Conservation (phyloP, 208 protist genomes). For the Leishmania lainsoni region DNA sequence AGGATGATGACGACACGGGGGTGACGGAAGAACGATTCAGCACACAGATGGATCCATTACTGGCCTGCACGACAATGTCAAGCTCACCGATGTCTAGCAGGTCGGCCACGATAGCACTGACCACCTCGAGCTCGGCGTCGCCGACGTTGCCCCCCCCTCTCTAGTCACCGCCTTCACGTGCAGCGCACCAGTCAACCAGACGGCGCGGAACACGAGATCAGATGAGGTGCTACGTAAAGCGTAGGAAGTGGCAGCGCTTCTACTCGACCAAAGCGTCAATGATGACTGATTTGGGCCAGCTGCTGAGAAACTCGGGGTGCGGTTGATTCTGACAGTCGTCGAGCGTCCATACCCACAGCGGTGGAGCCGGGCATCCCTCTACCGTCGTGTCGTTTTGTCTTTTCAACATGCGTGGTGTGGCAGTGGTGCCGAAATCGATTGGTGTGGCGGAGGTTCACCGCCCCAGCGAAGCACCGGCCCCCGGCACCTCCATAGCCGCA, state of each 20-base stretch:
- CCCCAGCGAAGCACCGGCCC: constrained; percentile 15
- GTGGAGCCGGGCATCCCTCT: constrained; percentile 1
- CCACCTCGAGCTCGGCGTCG: constrained; percentile 19
- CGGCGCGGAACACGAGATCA: constrained; percentile 4
- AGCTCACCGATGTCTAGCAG: constrained; percentile 37
- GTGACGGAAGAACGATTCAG: constrained; percentile 15
- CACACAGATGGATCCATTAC: constrained; percentile 44
- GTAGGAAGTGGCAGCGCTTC: constrained; percentile 1
- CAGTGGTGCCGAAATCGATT: constrained; percentile 13
- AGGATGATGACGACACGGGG: neutral
- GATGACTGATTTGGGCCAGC: constrained; percentile 27
- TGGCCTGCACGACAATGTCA: constrained; percentile 49
- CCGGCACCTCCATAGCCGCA: neutral
- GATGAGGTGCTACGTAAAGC: constrained; percentile 3
- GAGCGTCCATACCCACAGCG: constrained; percentile 25
- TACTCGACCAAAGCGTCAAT: constrained; percentile 22
- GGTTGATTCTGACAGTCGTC: constrained; percentile 28
- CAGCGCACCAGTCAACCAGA: constrained; percentile 8
- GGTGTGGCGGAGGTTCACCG: constrained; percentile 23
- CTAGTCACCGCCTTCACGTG: neutral
- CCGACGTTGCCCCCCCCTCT: neutral
- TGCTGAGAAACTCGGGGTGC: constrained; percentile 30
- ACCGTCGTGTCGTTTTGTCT: constrained; percentile 6
- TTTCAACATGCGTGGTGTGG: neutral
- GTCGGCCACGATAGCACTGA: constrained; percentile 57